phyloP scores from a whole-genome alignment of 768 basidiomycete genomes.

The Auriscalpium vulgare region DNA sequence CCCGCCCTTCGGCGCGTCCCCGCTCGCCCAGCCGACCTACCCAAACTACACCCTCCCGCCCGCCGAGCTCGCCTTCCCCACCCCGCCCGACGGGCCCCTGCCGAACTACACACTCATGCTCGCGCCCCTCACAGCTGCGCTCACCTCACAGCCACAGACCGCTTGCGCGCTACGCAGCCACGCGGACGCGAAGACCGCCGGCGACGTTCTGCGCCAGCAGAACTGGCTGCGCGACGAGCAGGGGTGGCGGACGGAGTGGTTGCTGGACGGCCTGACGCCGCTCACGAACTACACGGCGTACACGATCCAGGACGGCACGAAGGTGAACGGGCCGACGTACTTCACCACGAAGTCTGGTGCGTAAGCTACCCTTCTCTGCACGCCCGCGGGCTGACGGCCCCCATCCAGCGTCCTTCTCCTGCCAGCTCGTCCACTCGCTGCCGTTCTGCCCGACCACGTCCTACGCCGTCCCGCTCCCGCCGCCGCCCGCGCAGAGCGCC shows the following conservation, averaged over 20 bases:
- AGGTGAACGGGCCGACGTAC: slow-evolving; percentile 60
- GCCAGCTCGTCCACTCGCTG: slow-evolving; percentile 61
- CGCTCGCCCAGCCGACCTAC: slow-evolving; percentile 35
- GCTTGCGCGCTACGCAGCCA: slow-evolving; percentile 47
- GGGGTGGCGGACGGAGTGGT: slow-evolving; percentile 67
- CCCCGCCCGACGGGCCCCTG: slow-evolving; percentile 28
- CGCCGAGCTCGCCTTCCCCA: slow-evolving; percentile 41
- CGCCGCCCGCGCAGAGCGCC: slow-evolving; percentile 33
- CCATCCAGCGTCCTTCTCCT: slow-evolving; percentile 51
- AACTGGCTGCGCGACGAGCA: slow-evolving; percentile 48
- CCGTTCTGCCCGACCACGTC: slow-evolving; percentile 67
- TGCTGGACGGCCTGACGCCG: slow-evolving; percentile 49
- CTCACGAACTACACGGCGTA: slow-evolving; percentile 77
- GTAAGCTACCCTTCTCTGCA: neutral
- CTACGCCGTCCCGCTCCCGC: slow-evolving; percentile 61
- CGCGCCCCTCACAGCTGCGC: slow-evolving; percentile 36
- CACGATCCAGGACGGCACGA: slow-evolving; percentile 44
- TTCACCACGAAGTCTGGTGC: slow-evolving; percentile 70
- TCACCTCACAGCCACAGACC: slow-evolving; percentile 42
- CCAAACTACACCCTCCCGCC: slow-evolving; percentile 72
- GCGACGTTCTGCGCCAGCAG: slow-evolving; percentile 31
- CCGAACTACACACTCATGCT: slow-evolving; percentile 52
- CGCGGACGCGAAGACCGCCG: slow-evolving; percentile 11
- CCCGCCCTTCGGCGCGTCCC: slow-evolving; percentile 34
- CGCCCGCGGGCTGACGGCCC: slow-evolving; percentile 16